Conservation (phyloP, 73 alveolate species). For the Tetrahymena elliotti region DNA sequence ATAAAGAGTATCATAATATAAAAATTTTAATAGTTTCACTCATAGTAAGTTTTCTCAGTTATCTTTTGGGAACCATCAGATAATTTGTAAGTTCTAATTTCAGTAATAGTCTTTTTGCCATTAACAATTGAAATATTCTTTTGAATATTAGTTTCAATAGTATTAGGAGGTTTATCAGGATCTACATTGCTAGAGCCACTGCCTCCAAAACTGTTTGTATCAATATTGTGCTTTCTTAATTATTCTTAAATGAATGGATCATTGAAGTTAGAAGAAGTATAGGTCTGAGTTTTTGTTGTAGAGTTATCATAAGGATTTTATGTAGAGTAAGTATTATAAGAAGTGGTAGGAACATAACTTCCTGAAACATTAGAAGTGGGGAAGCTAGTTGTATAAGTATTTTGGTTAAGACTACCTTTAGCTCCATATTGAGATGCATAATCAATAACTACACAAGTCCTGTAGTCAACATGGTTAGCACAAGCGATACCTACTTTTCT, state of each 20-base stretch:
- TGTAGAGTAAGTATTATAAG: not conserved
- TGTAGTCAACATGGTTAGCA: constrained; percentile 27
- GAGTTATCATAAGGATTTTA: not conserved
- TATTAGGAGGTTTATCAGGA: constrained; percentile 13
- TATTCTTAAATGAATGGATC: not conserved
- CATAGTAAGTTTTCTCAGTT: not conserved
- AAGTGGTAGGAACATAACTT: not conserved
- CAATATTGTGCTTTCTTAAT: not conserved
- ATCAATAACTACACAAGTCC: constrained; percentile 18
- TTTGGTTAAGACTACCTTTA: not conserved
- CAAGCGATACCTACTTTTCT: constrained; percentile 32
- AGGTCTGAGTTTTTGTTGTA: not conserved
- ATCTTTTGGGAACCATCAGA: constrained; percentile 17
- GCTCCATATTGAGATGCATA: constrained; percentile 25
- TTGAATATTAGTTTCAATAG: not conserved
- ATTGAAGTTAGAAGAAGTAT: not conserved
- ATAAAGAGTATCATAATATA: too few species aligned
- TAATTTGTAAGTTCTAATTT: constrained; percentile 8
- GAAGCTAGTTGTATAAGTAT: not conserved
- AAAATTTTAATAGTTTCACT: not conserved
- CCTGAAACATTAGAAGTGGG: not conserved
- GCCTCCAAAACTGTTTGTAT: not conserved
- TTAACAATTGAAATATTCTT: not conserved
- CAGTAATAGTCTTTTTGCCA: not conserved
- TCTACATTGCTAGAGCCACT: not conserved